A percentile compares a stretch with the other conserved stretches of the same genome.
These are phyloP conservation scores for Aspergillus fumigatiaffinis DNA, from an alignment of 2,329 filamentous ascomycete genomes.

Conservation along the genomic window DNA sequence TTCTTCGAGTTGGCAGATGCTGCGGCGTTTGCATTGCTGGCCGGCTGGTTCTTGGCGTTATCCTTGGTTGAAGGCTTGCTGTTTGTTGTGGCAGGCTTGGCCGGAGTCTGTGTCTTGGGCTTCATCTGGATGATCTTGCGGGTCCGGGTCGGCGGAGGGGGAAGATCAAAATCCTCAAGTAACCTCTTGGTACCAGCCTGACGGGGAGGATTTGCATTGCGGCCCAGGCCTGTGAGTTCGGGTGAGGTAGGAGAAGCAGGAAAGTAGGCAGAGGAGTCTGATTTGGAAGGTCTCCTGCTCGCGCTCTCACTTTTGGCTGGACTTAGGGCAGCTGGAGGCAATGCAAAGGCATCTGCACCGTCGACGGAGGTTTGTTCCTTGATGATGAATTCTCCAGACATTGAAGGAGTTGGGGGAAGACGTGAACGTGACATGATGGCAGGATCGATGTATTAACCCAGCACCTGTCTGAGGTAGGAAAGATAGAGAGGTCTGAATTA, in stretches of 20 bases:
- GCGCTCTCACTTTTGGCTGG: constrained; percentile 17
- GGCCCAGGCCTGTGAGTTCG: constrained; percentile 20
- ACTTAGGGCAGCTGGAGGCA: constrained; percentile 35
- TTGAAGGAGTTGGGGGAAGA: constrained; percentile 36
- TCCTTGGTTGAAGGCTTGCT: constrained; percentile 22
- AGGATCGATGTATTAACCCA: background rate
- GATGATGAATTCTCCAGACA: constrained; percentile 37
- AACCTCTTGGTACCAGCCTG: constrained; percentile 38
- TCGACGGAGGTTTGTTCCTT: constrained; percentile 31
- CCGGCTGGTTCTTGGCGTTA: constrained; percentile 13
- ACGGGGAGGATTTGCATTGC: constrained; percentile 20
- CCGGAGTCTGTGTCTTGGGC: constrained; percentile 51
- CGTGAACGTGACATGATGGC: constrained; percentile 30
- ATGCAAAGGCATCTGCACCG: constrained; percentile 30
- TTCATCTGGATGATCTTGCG: constrained; percentile 99
- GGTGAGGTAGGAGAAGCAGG: constrained; percentile 35
- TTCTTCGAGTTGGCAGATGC: constrained; percentile 56
- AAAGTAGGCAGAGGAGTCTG: constrained; percentile 25
- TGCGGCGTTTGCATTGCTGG: constrained; percentile 16
- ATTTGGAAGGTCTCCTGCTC: constrained; percentile 26
- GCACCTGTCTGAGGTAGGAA: background rate
- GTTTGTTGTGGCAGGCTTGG: constrained; percentile 37
- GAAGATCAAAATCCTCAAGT: constrained; percentile 64
- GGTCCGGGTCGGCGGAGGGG: constrained; percentile 84
- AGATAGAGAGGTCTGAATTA: background rate